Base-by-base conservation (phyloP, 129 eudicot genomes). In the Gnaphalium uliginosum region DNA sequence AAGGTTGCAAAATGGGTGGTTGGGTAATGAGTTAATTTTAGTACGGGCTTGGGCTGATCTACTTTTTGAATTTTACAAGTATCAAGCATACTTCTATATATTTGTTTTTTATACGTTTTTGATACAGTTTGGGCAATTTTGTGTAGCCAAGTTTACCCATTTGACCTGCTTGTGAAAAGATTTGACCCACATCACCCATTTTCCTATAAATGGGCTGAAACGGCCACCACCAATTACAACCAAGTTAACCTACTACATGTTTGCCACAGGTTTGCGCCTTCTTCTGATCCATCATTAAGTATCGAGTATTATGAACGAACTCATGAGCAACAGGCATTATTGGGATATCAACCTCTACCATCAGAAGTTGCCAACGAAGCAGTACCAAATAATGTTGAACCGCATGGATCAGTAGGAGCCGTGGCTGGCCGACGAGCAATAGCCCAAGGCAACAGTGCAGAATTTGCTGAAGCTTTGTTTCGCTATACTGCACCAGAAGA, bases 351-450 rank as follows among this genome's bases (percentile, higher is more conserved):
- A 68, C 57, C 87, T 46, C 83, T 62, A 66, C 29, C 81, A 61
- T 29, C 83, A 37, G 77, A 73, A 30, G 89, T 58, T 65, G 64
- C 10, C 64, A 46, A 30, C 18, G 32, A 15, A 56, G 81, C 54
- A 26, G 70, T 41, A 56, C 74, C 30, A n/a, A 66, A 69, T 39
- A 59, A 51, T 43, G 76, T 68, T 59, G 96, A 85, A 70, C 92
- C 92, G 14, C 96, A 89, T 81, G 96, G 96, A 74, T 78, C 92
- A 9, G 88, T 89, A 72, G 96, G 96, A 73, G 89, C 92, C 29
- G 79, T 69, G 66, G 92, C 89, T 57, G 92, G 96, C 8, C 89
- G 87, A 23, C 83, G 86, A 61, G 96, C 92, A 57, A 89, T 89
- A 43, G 92, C 92, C 24, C 89, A 89, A 78, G 87, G 86, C 51